These are phyloP conservation scores for Porcisia hertigi DNA, from an alignment of 208 protist species.

Conservation along the genomic window DNA sequence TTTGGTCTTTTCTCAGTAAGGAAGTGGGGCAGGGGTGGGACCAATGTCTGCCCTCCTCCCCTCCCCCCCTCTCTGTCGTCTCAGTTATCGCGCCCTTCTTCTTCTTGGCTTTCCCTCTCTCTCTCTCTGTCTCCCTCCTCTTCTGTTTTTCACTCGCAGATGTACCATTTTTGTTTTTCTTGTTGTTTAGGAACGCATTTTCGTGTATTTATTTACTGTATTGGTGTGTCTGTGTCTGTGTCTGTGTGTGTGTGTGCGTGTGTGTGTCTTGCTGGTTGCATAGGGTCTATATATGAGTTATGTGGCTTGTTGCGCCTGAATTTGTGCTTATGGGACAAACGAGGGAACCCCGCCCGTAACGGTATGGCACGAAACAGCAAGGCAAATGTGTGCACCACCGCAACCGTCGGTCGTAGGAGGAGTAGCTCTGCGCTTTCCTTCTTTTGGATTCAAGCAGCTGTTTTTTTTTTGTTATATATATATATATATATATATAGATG, in stretches of 20 bases:
- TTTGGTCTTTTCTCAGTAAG: not conserved
- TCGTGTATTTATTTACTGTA: not conserved
- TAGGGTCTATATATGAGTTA: not conserved
- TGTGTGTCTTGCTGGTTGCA: not conserved
- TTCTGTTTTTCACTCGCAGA: not conserved
- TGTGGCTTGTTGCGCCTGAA: not conserved
- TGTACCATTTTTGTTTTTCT: not conserved
- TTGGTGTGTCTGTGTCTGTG: slow-evolving; percentile 1
- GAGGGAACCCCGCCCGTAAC: not conserved
- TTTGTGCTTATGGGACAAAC: not conserved
- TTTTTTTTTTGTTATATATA: too few relatives aligned
- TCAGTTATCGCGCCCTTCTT: not conserved
- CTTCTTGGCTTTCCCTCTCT: slow-evolving; percentile 1
- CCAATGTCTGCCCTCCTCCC: not conserved
- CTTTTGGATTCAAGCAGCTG: not conserved
- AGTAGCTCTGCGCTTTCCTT: not conserved
- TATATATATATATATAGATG: too few relatives aligned
- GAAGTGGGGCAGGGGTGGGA: too few relatives aligned
- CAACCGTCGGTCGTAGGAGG: not conserved
- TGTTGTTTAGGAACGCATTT: not conserved
- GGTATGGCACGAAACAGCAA: too few relatives aligned
- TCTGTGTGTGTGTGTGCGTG: not conserved
- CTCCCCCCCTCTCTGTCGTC: not conserved
- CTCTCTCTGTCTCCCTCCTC: not conserved
- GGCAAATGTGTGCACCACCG: not conserved